Base-by-base conservation (phyloP, 805 yeast species). In the Teunomyces pallodes region DNA sequence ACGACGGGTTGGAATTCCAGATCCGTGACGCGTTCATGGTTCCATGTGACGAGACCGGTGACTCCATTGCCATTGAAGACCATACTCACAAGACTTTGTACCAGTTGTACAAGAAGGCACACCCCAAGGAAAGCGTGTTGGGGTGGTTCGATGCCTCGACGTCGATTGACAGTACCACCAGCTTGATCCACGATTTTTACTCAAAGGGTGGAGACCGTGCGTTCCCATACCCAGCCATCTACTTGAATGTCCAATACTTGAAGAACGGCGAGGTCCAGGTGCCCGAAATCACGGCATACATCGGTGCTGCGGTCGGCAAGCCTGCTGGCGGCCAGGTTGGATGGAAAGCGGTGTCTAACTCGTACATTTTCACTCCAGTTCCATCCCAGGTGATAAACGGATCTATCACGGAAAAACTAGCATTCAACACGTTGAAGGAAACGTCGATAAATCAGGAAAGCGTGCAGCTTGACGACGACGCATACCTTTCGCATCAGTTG, bases 121-220 rank as follows among this genome's bases (percentile, higher is more conserved):
- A 84, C 67, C 92, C 94, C 48, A 86, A 86, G 62, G 86, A 84
- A 54, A 76, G 77, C 45, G 85, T 90, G 47, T 76, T 90, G 42
- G 96, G 96, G 47, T 90, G 96, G 96, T 90, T 87, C 65, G 83
- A 85, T 44, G 73, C 80, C 36, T 73, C 86, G 13, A 70, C 74
- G 42, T 74, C 73, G 54, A 78, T 88, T 53, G 91, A 87, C 68
- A 76, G 81, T 47, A 80, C 85, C 64, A 81, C 90, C 10, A 88
- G 88, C 8, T 76, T 87, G 54, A 83, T 89, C 59, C 96, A 89
- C 64, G 92, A 85, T 60, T 85, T 87, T 61, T 89, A 85, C 70
- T 74, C 83, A 35, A 83, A 84, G 58, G 85, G 87, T 48, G 68
- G 76, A 13, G 86, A 82, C 59, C 82, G 90, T 50, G 82, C 90